A percentile compares a stretch with the other conserved stretches of the same genome.
These are phyloP conservation scores for Pleurotus tuber-regium DNA, from an alignment of 768 basidiomycete species.

Conservation along the genomic window DNA sequence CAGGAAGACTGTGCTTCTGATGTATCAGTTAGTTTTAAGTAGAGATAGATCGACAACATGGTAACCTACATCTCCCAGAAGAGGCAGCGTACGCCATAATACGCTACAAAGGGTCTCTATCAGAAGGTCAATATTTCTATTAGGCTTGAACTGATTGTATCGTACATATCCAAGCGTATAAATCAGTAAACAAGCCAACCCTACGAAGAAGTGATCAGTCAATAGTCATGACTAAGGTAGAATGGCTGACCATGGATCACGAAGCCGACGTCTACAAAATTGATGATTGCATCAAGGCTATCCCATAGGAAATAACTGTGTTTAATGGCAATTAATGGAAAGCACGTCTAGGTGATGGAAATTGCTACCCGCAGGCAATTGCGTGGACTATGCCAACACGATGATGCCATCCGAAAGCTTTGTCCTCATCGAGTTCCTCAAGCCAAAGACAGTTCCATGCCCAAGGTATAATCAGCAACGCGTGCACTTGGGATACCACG, in stretches of 20 bases:
- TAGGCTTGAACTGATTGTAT: conserved; percentile 1
- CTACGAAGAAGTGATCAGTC: conserved; percentile 26
- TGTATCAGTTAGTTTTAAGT: conserved; percentile 6
- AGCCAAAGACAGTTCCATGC: conserved; percentile 52
- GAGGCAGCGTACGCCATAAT: conserved; percentile 74
- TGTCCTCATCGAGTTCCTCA: conserved; percentile 51
- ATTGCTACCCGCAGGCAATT: conserved; percentile 61
- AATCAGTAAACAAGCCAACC: conserved; percentile 59
- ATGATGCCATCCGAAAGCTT: conserved; percentile 75
- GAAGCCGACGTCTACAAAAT: conserved; percentile 72
- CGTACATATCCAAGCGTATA: conserved; percentile 70
- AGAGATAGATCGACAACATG: not conserved
- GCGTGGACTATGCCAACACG: conserved; percentile 56
- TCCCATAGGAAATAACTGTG: conserved; percentile 92
- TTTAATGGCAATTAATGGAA: conserved; percentile 27
- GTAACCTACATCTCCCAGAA: conserved; percentile 78
- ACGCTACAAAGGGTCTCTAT: conserved; percentile 74
- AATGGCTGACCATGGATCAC: conserved; percentile 62
- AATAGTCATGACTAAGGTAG: not conserved
- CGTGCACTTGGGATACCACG: conserved; percentile 72
- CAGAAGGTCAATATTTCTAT: conserved; percentile 1
- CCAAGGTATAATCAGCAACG: conserved; percentile 62
- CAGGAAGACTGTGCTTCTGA: conserved; percentile 80
- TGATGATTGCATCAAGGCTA: conserved; percentile 61
- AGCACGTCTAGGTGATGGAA: not conserved